Percentiles rank a stretch among this genome's conserved stretches.
Evolutionary conservation across 192 early-diverging fungal species (phyloP).

Genomic region (Physocladia obscura): DNA sequence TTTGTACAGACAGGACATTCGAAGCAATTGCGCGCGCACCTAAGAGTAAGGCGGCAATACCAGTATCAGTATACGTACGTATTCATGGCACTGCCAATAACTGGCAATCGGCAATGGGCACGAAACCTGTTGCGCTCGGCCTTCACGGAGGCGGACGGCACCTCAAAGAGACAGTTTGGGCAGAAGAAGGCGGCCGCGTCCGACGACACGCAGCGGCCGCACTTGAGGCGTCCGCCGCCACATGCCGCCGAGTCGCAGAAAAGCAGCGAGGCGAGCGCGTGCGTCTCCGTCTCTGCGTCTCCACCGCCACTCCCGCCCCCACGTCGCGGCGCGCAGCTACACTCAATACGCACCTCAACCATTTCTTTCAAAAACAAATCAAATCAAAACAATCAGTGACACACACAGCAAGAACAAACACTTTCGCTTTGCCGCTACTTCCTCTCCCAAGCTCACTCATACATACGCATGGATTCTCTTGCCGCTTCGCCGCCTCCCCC

Average conservation of each 20-base stretch:
- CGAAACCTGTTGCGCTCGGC: constrained; percentile 82
- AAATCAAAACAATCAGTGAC: no score
- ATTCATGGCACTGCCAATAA: no score
- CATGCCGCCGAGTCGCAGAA: not conserved
- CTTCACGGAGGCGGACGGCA: constrained; percentile 92
- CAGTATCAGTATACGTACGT: not conserved
- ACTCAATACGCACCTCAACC: not conserved
- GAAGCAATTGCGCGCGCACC: constrained; percentile 30
- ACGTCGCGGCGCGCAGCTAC: not conserved
- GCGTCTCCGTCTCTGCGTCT: not conserved
- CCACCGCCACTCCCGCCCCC: not conserved
- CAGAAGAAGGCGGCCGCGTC: constrained; percentile 91
- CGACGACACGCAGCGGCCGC: constrained; percentile 77
- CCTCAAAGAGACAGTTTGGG: constrained; percentile 96
- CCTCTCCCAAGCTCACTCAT: no score
- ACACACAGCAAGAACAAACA: no score
- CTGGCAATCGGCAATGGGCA: no score
- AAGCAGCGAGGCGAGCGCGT: not conserved
- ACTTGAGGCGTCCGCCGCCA: constrained; percentile 57
- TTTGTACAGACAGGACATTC: constrained; percentile 32
- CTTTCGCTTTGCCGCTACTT: no score
- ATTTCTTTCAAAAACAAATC: no score
- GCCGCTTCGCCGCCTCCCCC: no score
- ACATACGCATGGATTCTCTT: no score
- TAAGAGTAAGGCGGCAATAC: not conserved